A percentile compares a stretch with the other conserved stretches of the same genome.
Conservation (phyloP, 768 basidiomycete genomes). For the Lentinula boryana region DNA sequence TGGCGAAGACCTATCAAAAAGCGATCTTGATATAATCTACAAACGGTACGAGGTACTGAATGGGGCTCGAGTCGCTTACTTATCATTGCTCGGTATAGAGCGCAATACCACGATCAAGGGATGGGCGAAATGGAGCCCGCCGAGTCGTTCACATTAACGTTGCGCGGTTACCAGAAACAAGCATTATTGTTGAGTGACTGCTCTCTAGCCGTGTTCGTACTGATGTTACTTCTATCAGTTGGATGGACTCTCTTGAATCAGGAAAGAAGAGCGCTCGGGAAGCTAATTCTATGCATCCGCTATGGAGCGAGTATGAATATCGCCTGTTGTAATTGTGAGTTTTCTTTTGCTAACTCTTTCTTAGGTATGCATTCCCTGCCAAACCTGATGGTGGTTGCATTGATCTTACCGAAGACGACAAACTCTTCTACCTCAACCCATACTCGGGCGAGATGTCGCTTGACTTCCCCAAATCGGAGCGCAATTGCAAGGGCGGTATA, state of each 20-base stretch:
- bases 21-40: conserved; percentile 80
- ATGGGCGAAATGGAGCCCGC: conserved; percentile 82
- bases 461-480: conserved; percentile 75
- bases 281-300: conserved; percentile 76
- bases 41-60: conserved; percentile 47
- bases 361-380: conserved; percentile 69
- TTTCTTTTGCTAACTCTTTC: conserved; percentile 4
- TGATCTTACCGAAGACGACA: conserved; percentile 78
- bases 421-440: conserved; percentile 82
- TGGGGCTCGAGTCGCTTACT: neutral
- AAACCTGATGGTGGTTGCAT: conserved; percentile 55
- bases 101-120: conserved; percentile 71
- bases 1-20: conserved; percentile 73
- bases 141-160: conserved; percentile 63
- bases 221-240: conserved; percentile 35
- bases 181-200: conserved; percentile 58
- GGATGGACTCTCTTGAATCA: conserved; percentile 88
- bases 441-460: conserved; percentile 88
- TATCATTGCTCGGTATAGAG: conserved; percentile 38
- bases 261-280: conserved; percentile 66
- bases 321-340: neutral
- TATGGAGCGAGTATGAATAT: conserved; percentile 82
- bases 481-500: conserved; percentile 80
- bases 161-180: conserved; percentile 92
- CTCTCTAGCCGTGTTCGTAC: neutral